Conservation (phyloP, 1,139 yeast species). For the Ashbya aceris region DNA sequence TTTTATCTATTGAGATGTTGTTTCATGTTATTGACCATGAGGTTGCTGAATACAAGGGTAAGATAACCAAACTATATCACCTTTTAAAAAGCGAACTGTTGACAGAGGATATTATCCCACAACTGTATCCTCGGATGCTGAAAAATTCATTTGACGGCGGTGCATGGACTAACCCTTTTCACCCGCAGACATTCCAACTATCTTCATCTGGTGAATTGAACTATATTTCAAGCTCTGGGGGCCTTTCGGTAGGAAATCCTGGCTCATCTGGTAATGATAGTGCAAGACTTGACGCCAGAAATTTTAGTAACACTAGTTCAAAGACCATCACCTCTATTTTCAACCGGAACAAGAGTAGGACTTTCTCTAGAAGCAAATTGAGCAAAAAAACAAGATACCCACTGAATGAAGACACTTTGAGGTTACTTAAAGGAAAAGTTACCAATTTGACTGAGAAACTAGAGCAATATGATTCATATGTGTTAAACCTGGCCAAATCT, state of each 20-base stretch:
- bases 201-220: neutral
- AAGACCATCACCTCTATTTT: constrained; percentile 6
- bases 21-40: constrained; percentile 17
- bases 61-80: constrained; percentile 12
- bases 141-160: constrained; percentile 62
- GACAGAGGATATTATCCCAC: constrained; percentile 41
- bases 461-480: constrained; percentile 3
- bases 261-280: constrained; percentile 5
- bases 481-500: constrained; percentile 9
- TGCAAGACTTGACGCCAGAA: constrained; percentile 4
- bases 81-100: constrained; percentile 17
- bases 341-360: constrained; percentile 12
- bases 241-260: constrained; percentile 6
- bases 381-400: constrained; percentile 19
- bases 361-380: constrained; percentile 15
- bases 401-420: constrained; percentile 20
- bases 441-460: constrained; percentile 9
- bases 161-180: constrained; percentile 46
- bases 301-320: constrained; percentile 5
- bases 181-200: neutral
- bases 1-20: constrained; percentile 9
- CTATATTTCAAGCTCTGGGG: neutral
- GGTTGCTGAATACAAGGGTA: constrained; percentile 12
- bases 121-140: constrained; percentile 58
- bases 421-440: constrained; percentile 17